Evolutionary conservation across 805 yeast species (phyloP), one percentile per base, ranked within the genome.

Genomic region (Debaryomyces maramus): DNA sequence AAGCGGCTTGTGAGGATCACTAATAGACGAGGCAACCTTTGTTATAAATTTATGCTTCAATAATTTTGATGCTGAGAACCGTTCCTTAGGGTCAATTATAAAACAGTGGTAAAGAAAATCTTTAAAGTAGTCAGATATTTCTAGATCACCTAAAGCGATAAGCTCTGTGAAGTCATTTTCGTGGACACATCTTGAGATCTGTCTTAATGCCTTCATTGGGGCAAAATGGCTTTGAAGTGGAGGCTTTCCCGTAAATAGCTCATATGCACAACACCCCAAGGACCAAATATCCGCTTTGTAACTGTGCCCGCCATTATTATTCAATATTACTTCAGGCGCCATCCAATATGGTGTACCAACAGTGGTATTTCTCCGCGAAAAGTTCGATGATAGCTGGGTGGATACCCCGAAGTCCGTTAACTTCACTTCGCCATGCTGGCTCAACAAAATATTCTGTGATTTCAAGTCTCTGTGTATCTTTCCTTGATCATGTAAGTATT

Each of bases 211-310:
- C 46, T 63, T 66, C 75, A 70, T 69, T 3, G 75, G 74, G 1
- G 72, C 52, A 43, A 48, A 60, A 11, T 54, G 56, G 21, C 48
- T 59, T 43, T 70, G 75, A 23, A 81, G 56, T 7, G 95, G 93
- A 0, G 95, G 93, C 48, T 75, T 81, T 0, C 90, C 88, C 21
- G 71, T 71, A 9, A 84, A 82, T 45, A 85, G 61, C 54, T 85
- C 95, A 41, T 81, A 81, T 2, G 86, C 80, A 24, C 91, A 85
- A 44, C 88, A 84, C 1, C 91, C 93, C 43, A 85, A 63, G 6
- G 88, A 81, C 93, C 93, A 85, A 3, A 85, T 73, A 58, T 85
- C 93, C 0, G 91, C 90, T 37, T 78, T 74, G 47, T 45, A 69
- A 38, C 65, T 56, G 47, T 70, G 74, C 38, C 77, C 82, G n/a